Conservation (phyloP, 441 rosid genomes). For the Aquilaria agallochum region DNA sequence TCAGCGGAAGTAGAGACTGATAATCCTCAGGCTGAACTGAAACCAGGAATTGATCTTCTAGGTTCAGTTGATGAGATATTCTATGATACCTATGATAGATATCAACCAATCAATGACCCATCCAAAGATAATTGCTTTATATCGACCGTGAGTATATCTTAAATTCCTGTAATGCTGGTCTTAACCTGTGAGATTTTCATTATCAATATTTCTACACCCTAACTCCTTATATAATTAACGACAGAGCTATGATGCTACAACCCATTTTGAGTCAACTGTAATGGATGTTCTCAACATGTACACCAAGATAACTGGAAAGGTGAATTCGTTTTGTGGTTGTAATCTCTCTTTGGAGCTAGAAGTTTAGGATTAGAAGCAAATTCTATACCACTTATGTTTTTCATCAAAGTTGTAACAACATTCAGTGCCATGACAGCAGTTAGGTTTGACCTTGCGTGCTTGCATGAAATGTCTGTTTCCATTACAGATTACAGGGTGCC, state of each 20-base stretch:
- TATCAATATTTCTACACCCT: background rate
- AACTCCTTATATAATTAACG: slow-evolving; percentile 10
- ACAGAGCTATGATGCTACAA: slow-evolving; percentile 91
- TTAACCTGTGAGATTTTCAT: background rate
- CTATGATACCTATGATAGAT: slow-evolving; percentile 67
- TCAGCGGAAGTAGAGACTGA: slow-evolving; percentile 88
- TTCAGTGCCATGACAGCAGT: too few relatives aligned
- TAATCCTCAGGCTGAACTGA: slow-evolving; percentile 60
- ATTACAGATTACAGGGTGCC: too few relatives aligned
- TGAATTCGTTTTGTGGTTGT: slow-evolving; percentile 11
- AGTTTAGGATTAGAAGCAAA: too few relatives aligned
- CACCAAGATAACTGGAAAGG: slow-evolving; percentile 85
- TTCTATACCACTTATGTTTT: too few relatives aligned
- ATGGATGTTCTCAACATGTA: slow-evolving; percentile 75
- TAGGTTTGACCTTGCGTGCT: too few relatives aligned
- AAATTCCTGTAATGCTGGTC: background rate
- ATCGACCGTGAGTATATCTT: slow-evolving; percentile 51
- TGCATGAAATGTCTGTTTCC: too few relatives aligned
- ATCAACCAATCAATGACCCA: slow-evolving; percentile 76
- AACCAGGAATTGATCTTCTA: slow-evolving; percentile 77
- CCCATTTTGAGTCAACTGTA: slow-evolving; percentile 80
- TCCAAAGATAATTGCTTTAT: slow-evolving; percentile 78
- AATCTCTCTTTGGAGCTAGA: too few relatives aligned
- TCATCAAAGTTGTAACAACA: too few relatives aligned
- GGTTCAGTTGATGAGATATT: slow-evolving; percentile 81